Evolutionary conservation across 768 basidiomycete genomes (phyloP).

Genomic region (Trametes coccinea): DNA sequence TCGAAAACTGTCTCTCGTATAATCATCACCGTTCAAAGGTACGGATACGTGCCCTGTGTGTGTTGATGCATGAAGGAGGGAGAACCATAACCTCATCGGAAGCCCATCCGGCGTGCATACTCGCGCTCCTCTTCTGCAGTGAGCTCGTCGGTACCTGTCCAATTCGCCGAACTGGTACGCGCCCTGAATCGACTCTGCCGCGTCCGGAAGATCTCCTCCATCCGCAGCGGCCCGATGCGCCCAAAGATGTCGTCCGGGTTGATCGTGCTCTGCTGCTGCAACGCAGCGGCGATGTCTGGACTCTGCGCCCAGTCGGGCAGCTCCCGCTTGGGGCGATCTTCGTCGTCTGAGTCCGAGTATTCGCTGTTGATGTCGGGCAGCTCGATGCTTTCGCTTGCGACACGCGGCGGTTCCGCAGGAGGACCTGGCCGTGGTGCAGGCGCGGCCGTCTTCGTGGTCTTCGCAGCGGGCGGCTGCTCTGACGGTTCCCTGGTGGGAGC

Average conservation of each 20-base stretch:
- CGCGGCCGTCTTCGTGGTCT: conserved; percentile 55
- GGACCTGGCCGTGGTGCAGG: conserved; percentile 23
- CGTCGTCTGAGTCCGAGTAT: conserved; percentile 90
- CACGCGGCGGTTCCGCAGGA: conserved; percentile 44
- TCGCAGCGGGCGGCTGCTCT: conserved; percentile 53
- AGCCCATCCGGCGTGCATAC: conserved; percentile 92
- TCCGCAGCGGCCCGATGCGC: conserved; percentile 76
- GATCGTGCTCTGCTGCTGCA: conserved; percentile 81
- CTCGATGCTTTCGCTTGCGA: conserved; percentile 74
- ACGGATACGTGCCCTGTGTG: too few species aligned
- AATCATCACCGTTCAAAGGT: too few species aligned
- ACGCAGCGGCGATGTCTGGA: conserved; percentile 76
- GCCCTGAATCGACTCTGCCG: conserved; percentile 82
- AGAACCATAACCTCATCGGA: conserved; percentile 37
- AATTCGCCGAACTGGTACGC: conserved; percentile 92
- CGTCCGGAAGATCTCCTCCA: conserved; percentile 91
- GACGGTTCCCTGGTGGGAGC: conserved; percentile 49
- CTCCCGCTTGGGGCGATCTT: conserved; percentile 70
- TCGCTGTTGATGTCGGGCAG: conserved; percentile 96
- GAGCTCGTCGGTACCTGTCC: conserved; percentile 89
- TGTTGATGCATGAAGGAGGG: background rate
- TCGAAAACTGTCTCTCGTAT: too few species aligned
- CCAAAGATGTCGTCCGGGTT: conserved; percentile 94
- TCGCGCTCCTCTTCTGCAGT: conserved; percentile 83
- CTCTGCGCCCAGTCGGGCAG: conserved; percentile 91